Conservation (phyloP, 108 stramenopile genomes). For the Chaetoceros muelleri region DNA sequence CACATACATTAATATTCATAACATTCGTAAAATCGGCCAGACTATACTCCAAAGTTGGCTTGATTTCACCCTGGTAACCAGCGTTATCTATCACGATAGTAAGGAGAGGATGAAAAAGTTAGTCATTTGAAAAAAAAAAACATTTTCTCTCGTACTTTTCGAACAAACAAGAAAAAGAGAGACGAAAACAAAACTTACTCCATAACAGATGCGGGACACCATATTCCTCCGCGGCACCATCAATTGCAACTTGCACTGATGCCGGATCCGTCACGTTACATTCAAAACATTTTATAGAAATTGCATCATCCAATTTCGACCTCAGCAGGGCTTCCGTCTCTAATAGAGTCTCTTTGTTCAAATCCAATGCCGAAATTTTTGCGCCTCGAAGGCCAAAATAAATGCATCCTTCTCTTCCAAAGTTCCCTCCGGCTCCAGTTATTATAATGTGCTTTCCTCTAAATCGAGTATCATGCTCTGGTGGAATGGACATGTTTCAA, state of each 20-base stretch:
- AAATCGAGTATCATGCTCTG: constrained; percentile 21
- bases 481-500: constrained; percentile 3
- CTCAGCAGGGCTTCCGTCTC: constrained; percentile 30
- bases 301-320: constrained; percentile 1
- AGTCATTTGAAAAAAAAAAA: too few species aligned
- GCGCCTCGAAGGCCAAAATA: constrained; percentile 75
- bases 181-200: too few species aligned
- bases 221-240: constrained; percentile 19
- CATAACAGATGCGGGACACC: constrained; percentile 67
- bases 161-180: too few species aligned
- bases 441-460: constrained; percentile 56
- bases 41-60: constrained; percentile 72
- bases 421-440: constrained; percentile 85
- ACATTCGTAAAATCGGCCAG: constrained; percentile 69
- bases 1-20: constrained; percentile 88
- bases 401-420: constrained; percentile 70
- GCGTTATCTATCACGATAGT: too few species aligned
- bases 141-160: too few species aligned
- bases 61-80: constrained; percentile 89
- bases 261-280: constrained; percentile 66
- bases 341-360: constrained; percentile 34
- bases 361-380: constrained; percentile 68
- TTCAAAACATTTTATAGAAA: constrained; percentile 11
- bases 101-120: too few species aligned
- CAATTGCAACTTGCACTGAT: constrained; percentile 37